These are phyloP conservation scores for Taphrina flavorubra DNA, from an alignment of 1,139 yeast species.

Conservation along the genomic window DNA sequence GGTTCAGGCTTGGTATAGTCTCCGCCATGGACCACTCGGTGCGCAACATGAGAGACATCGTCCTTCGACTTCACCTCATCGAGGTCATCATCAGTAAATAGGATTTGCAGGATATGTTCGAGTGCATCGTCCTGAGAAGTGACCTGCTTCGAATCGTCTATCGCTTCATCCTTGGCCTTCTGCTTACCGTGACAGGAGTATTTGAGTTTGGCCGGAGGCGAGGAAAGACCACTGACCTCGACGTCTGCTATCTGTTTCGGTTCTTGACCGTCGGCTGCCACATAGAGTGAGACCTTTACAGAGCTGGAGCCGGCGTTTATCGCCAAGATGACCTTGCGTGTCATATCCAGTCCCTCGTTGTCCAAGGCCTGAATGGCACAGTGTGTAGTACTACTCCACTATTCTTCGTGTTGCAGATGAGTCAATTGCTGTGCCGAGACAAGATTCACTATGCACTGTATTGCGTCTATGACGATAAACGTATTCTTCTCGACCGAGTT, in stretches of 20 bases:
- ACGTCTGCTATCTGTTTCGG: conserved; percentile 43
- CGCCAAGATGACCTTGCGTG: conserved; percentile 41
- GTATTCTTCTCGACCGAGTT: too few species aligned
- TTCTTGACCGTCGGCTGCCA: conserved; percentile 13
- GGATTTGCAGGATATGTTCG: conserved; percentile 40
- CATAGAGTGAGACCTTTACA: conserved; percentile 45
- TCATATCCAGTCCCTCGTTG: not conserved
- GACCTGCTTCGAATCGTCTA: conserved; percentile 40
- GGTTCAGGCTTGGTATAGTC: conserved; percentile 44
- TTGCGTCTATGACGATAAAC: too few species aligned
- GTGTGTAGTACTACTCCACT: too few species aligned
- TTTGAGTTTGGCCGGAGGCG: conserved; percentile 43
- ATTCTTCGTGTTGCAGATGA: too few species aligned
- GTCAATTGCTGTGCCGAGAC: too few species aligned
- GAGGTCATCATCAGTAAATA: conserved; percentile 25
- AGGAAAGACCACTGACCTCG: conserved; percentile 44
- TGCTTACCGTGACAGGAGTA: conserved; percentile 38
- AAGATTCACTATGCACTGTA: too few species aligned
- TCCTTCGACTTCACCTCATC: conserved; percentile 37
- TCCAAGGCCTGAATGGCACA: too few species aligned
- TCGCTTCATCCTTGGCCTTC: conserved; percentile 35
- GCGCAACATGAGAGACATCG: conserved; percentile 44
- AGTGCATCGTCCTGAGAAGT: conserved; percentile 45
- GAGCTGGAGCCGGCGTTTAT: conserved; percentile 47
- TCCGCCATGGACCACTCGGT: conserved; percentile 47